Conservation (phyloP, 768 basidiomycete species). For the Suillus ampliporus region DNA sequence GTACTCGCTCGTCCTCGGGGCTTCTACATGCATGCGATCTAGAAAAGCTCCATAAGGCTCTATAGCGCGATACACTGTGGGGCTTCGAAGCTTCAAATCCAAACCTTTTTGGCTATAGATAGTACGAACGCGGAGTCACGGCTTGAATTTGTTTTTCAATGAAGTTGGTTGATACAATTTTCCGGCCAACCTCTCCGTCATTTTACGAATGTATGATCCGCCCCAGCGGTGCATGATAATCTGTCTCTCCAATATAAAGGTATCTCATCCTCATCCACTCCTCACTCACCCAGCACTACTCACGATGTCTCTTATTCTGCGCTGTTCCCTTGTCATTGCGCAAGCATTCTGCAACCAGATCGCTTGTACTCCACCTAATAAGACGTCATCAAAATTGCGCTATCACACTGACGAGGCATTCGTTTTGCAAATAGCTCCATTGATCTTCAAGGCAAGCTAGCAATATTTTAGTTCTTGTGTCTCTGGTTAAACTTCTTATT, state of each 20-base stretch:
- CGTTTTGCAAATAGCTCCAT: constrained; percentile 59
- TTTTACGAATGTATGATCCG: background rate
- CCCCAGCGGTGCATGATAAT: too few species aligned
- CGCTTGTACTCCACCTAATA: constrained; percentile 63
- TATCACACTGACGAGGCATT: constrained; percentile 59
- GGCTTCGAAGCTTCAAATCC: background rate
- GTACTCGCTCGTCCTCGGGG: background rate
- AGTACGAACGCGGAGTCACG: background rate
- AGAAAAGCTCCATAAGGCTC: background rate
- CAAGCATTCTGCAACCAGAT: constrained; percentile 57
- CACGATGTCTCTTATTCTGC: constrained; percentile 50
- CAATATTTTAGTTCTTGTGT: background rate
- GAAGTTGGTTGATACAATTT: background rate
- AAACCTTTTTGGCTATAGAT: background rate
- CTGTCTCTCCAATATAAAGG: constrained; percentile 24
- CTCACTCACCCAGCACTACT: background rate
- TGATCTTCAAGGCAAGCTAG: constrained; percentile 55
- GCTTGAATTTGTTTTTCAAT: background rate
- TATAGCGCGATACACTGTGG: background rate
- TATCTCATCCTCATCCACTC: background rate
- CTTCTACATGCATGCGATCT: background rate
- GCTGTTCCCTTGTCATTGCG: constrained; percentile 51
- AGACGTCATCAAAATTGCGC: constrained; percentile 52
- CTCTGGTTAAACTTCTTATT: background rate
- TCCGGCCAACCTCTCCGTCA: background rate